Evolutionary conservation across 129 eudicot species (phyloP).

Genomic region (Saussurea involucrata): DNA sequence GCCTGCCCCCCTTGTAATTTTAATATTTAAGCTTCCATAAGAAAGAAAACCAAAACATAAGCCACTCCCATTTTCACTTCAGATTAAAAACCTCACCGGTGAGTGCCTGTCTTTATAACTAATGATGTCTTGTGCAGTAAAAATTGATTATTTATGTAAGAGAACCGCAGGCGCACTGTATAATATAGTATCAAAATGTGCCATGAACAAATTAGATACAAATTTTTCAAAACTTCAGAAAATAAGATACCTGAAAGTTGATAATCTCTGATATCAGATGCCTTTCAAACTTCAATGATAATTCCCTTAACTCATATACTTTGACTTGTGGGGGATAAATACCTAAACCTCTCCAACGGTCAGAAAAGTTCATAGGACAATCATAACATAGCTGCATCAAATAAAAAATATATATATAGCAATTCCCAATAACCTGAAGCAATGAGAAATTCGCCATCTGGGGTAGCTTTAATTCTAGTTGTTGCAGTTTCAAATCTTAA

Average conservation of each 20-base stretch:
- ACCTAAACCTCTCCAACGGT: slow-evolving; percentile 39
- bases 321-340: slow-evolving; percentile 96
- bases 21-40: background rate
- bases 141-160: background rate
- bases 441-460: slow-evolving; percentile 90
- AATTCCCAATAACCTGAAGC: slow-evolving; percentile 71
- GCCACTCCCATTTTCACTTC: background rate
- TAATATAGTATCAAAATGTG: background rate
- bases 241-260: slow-evolving; percentile 56
- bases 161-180: background rate
- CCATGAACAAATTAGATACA: background rate
- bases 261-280: slow-evolving; percentile 80
- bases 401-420: background rate
- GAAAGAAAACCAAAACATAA: background rate
- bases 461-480: slow-evolving; percentile 71
- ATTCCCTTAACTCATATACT: slow-evolving; percentile 81
- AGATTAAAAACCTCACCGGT: background rate
- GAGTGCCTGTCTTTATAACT: background rate
- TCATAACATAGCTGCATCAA: background rate
- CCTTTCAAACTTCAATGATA: slow-evolving; percentile 85
- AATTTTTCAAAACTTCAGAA: background rate
- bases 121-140: background rate
- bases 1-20: background rate
- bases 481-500: slow-evolving; percentile 96
- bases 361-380: background rate